Evolutionary conservation across 768 basidiomycete genomes (phyloP), one percentile per base, ranked within the genome.

Genomic region (Naganishia vaughanmartiniae): DNA sequence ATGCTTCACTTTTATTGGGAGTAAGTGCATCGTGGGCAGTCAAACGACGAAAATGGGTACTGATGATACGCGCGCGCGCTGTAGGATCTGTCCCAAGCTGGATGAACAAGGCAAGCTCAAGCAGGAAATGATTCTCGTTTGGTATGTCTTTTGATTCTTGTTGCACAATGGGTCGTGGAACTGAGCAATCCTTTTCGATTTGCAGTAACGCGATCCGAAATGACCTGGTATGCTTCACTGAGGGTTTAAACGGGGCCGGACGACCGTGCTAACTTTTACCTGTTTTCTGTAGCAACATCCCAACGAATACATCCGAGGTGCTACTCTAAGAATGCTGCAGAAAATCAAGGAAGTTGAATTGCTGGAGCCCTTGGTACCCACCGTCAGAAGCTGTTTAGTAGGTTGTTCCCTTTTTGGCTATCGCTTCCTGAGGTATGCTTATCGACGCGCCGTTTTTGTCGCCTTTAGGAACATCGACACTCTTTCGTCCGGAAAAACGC

Each of bases 71-170:
- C 36, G 36, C 36, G 12, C 34, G 14, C 33, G 19, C 26, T n/a
- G 0, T 54, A 98, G 83, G 90, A 75, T 98, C 26, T 98, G 94
- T 83, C 95, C 95, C 11, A 97, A 97, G 82, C 89, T 94, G 73
- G 95, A 98, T 76, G 95, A 98, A 77, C 89, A 87, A 74, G 95
- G 95, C 60, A 98, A 97, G 83, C 83, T 98, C 74, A 97, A 95
- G 86, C 96, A 98, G 83, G 95, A 99, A 84, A 98, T 98, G 95
- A 98, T 97, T 79, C 87, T 98, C 65, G 95, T 98, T 36, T 93
- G 94, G 92, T 94, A 81, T 80, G 92, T 87, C 21, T 45, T 42
- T n/a, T 9, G 9, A 66, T 55, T 19, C 60, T 33, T 53, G 24
- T 30, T 56, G 51, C 33, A 24, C 34, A 48, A 51, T 19, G 4